Evolutionary conservation across 495 filamentous ascomycete species (phyloP).

Genomic region (Aspergillus sclerotioniger): DNA sequence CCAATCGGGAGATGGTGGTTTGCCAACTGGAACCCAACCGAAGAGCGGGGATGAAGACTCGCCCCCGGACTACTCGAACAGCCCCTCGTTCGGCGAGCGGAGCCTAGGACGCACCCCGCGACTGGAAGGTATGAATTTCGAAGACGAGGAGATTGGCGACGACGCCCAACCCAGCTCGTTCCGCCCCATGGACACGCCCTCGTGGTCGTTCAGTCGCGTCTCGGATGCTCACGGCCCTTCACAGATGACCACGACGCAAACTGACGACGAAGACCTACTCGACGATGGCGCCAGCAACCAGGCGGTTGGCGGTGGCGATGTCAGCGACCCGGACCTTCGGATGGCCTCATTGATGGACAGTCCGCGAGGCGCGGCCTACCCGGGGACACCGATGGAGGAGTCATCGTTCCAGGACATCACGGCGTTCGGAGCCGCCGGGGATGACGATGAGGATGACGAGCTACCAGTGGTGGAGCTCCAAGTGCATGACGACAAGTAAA

Average conservation of each 20-base stretch:
- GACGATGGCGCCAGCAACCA: constrained; percentile 30
- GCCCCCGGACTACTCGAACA: constrained; percentile 23
- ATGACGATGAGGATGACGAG: constrained; percentile 40
- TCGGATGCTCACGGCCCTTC: constrained; percentile 34
- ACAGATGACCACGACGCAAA: constrained; percentile 31
- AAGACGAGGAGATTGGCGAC: constrained; percentile 30
- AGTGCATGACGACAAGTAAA: constrained; percentile 35
- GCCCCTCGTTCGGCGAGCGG: constrained; percentile 22
- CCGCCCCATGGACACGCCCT: constrained; percentile 26
- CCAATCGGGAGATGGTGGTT: constrained; percentile 65
- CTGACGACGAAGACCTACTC: constrained; percentile 15
- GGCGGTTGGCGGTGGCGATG: constrained; percentile 42
- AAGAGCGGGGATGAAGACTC: constrained; percentile 31
- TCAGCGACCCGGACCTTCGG: constrained; percentile 38
- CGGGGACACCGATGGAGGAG: constrained; percentile 32
- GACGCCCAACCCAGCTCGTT: constrained; percentile 23
- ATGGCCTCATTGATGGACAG: constrained; percentile 34
- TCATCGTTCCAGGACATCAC: constrained; percentile 38
- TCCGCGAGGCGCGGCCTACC: constrained; percentile 23
- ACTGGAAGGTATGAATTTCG: constrained; percentile 37
- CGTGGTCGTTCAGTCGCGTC: constrained; percentile 37
- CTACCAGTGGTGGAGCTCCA: constrained; percentile 47
- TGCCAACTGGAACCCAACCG: constrained; percentile 32
- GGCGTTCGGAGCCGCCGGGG: constrained; percentile 29
- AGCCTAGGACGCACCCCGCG: constrained; percentile 16